These are phyloP conservation scores for Pythium rishiriense DNA, from an alignment of 352 stramenopile genomes.

Conservation along the genomic window DNA sequence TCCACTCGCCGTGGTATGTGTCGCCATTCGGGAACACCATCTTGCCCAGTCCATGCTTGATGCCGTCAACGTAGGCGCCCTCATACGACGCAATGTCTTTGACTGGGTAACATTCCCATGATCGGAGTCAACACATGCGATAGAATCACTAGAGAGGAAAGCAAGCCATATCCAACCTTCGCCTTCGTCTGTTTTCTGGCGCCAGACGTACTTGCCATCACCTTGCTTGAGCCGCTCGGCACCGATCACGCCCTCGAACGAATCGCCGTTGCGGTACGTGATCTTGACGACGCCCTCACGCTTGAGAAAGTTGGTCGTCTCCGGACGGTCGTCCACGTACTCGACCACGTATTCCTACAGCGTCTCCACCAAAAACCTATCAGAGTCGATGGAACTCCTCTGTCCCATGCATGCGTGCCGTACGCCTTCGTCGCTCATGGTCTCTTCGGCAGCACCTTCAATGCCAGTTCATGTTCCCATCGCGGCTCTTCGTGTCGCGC, in stretches of 20 bases:
- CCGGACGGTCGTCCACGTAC: constrained; percentile 87
- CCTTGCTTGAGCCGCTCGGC: constrained; percentile 82
- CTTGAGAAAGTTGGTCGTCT: constrained; percentile 85
- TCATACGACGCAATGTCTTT: constrained; percentile 82
- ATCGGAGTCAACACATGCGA: no score
- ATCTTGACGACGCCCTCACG: constrained; percentile 85
- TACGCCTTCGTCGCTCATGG: constrained; percentile 58
- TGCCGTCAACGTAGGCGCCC: constrained; percentile 84
- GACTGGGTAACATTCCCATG: constrained; percentile 36
- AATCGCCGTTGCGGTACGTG: constrained; percentile 89
- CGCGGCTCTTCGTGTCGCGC: constrained; percentile 14
- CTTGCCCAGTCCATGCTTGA: constrained; percentile 86
- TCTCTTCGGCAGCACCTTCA: neutral
- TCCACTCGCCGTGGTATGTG: constrained; percentile 89
- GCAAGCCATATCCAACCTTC: constrained; percentile 29
- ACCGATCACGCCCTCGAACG: constrained; percentile 89
- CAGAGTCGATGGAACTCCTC: no score
- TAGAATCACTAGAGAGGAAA: neutral
- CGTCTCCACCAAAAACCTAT: no score
- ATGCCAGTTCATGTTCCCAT: neutral
- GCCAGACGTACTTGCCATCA: constrained; percentile 88
- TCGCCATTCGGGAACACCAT: constrained; percentile 92
- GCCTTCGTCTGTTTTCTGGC: constrained; percentile 62
- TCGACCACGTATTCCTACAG: constrained; percentile 70
- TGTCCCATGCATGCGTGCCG: neutral